These are phyloP conservation scores for Chenopodium album DNA, from an alignment of 148 eudicot species.

Conservation along the genomic window DNA sequence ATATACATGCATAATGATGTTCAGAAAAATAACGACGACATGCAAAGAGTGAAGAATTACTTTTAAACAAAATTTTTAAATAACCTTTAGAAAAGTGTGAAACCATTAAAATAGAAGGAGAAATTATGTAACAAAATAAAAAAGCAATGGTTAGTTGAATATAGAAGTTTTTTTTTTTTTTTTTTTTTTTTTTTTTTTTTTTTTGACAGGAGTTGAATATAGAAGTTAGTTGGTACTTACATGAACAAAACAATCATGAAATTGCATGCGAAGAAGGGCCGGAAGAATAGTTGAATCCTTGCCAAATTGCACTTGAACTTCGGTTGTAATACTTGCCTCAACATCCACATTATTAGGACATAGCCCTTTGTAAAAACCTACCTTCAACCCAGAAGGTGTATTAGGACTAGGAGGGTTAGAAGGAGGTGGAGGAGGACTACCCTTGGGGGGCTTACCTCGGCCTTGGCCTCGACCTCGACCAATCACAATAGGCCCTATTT, in stretches of 20 bases:
- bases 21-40: too few species aligned
- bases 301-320: constrained; percentile 15
- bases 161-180: too few species aligned
- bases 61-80: too few species aligned
- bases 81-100: too few species aligned
- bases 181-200: too few species aligned
- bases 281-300: constrained; percentile 26
- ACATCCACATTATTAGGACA: constrained; percentile 28
- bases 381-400: constrained; percentile 17
- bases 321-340: constrained; percentile 13
- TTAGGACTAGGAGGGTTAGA: neutral
- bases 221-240: constrained; percentile 6
- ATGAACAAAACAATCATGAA: constrained; percentile 31
- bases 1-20: too few species aligned
- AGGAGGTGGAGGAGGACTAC: neutral
- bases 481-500: neutral
- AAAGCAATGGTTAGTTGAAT: too few species aligned
- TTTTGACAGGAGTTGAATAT: too few species aligned
- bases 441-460: neutral
- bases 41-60: too few species aligned
- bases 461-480: neutral
- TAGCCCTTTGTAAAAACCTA: constrained; percentile 18
- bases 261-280: constrained; percentile 30
- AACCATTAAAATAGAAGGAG: too few species aligned
- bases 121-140: too few species aligned